These are phyloP conservation scores for Penicillium thymicola DNA, from an alignment of 2,329 filamentous ascomycete species.

Conservation along the genomic window DNA sequence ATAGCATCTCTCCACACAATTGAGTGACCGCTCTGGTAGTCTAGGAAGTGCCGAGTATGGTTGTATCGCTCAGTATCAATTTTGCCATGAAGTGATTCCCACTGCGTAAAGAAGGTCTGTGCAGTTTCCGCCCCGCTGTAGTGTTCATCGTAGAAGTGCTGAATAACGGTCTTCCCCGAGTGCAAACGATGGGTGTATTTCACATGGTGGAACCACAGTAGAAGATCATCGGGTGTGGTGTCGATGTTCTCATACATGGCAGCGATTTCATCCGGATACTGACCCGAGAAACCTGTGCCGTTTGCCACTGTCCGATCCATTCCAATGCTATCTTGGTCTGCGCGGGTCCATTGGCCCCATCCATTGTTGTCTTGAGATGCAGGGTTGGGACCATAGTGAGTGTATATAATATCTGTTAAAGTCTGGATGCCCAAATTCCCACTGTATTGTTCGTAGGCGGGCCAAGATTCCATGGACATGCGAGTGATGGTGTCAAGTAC, in stretches of 20 bases:
- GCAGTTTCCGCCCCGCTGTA: slow-evolving; percentile 59
- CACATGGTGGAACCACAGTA: slow-evolving; percentile 74
- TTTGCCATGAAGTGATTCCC: slow-evolving; percentile 54
- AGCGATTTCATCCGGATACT: slow-evolving; percentile 63
- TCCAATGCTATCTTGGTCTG: slow-evolving; percentile 57
- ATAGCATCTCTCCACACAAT: slow-evolving; percentile 69
- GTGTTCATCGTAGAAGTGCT: slow-evolving; percentile 64
- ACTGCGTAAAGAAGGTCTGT: slow-evolving; percentile 54
- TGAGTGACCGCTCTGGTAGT: slow-evolving; percentile 66
- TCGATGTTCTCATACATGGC: slow-evolving; percentile 57
- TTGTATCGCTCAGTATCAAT: slow-evolving; percentile 61
- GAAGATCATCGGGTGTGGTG: slow-evolving; percentile 64
- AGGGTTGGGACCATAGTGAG: slow-evolving; percentile 66
- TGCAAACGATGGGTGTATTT: slow-evolving; percentile 62
- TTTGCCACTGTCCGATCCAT: slow-evolving; percentile 70
- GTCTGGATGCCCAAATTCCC: slow-evolving; percentile 70
- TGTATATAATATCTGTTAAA: slow-evolving; percentile 63
- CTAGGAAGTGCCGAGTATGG: slow-evolving; percentile 57
- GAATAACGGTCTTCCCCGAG: slow-evolving; percentile 64
- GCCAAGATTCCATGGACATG: slow-evolving; percentile 68
- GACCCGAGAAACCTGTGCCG: slow-evolving; percentile 63
- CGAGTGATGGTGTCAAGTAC: slow-evolving; percentile 59
- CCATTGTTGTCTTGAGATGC: slow-evolving; percentile 64
- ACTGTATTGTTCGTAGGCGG: slow-evolving; percentile 67
- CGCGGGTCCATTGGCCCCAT: slow-evolving; percentile 71